phyloP scores from a whole-genome alignment of 176 grass and related monocot genomes.

The Alloteropsis semialata region DNA sequence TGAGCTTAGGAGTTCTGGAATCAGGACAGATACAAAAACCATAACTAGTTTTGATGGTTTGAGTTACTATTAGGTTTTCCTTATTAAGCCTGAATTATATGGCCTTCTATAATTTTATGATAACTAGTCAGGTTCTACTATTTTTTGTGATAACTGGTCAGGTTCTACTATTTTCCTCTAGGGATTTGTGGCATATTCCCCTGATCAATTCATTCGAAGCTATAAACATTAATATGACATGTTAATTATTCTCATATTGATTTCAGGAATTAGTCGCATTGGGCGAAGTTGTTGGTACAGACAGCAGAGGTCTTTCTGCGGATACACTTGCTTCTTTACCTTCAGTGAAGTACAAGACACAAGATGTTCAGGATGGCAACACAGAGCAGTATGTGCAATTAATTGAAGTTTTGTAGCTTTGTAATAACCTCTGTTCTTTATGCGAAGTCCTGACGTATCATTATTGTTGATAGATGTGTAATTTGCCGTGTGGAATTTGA shows the following conservation, averaged over 20 bases:
- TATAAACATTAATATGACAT: not conserved
- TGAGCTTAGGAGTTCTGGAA: constrained; percentile 12
- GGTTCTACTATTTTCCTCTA: too few relatives aligned
- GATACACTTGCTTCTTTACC: constrained; percentile 79
- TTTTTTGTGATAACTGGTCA: too few relatives aligned
- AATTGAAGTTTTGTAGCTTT: constrained; percentile 22
- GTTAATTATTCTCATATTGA: constrained; percentile 11
- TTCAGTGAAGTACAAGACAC: constrained; percentile 70
- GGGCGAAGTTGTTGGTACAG: constrained; percentile 80
- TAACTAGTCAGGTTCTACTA: too few relatives aligned
- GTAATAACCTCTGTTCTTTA: not conserved
- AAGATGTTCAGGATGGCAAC: constrained; percentile 71
- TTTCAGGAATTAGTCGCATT: constrained; percentile 87
- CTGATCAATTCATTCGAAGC: constrained; percentile 2
- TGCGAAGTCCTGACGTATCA: constrained; percentile 7
- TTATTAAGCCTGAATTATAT: too few relatives aligned
- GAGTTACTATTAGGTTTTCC: too few relatives aligned
- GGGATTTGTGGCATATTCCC: not conserved
- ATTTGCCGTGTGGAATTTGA: constrained; percentile 95
- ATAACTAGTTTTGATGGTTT: not conserved
- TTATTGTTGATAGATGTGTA: constrained; percentile 67
- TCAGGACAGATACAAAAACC: not conserved
- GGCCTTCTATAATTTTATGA: too few relatives aligned
- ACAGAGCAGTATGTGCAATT: constrained; percentile 77
- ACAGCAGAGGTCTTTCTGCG: constrained; percentile 76